Evolutionary conservation across 495 filamentous ascomycete genomes (phyloP).

Genomic region (Penicillium bovifimosum): DNA sequence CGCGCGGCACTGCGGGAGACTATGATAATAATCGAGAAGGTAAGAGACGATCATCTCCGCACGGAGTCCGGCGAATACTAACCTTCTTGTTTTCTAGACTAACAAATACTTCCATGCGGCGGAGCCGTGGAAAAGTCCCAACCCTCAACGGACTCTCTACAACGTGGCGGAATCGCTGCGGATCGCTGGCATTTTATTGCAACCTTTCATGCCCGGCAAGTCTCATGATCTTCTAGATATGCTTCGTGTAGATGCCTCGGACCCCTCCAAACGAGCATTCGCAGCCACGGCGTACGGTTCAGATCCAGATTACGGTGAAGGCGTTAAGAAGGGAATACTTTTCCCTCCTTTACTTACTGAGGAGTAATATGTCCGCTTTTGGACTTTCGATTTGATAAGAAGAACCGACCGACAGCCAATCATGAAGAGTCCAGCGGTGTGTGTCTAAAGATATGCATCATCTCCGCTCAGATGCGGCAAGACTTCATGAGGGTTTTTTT

Average conservation of each 20-base stretch:
- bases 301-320: conserved; percentile 67
- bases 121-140: conserved; percentile 53
- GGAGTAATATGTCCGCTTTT: conserved; percentile 21
- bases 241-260: conserved; percentile 57
- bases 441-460: conserved; percentile 19
- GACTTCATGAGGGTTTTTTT: conserved; percentile 16
- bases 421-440: conserved; percentile 5
- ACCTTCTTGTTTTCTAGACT: conserved; percentile 43
- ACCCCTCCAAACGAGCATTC: conserved; percentile 45
- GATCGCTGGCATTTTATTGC: conserved; percentile 74
- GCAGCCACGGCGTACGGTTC: conserved; percentile 49
- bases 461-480: conserved; percentile 18
- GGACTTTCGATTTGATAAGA: conserved; percentile 32
- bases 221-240: conserved; percentile 66
- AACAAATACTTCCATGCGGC: conserved; percentile 61
- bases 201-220: conserved; percentile 88
- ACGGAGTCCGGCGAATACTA: conserved; percentile 8
- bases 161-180: conserved; percentile 72
- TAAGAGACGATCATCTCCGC: conserved; percentile 23
- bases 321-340: conserved; percentile 41
- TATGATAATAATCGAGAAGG: conserved; percentile 56
- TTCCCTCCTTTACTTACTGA: conserved; percentile 54
- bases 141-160: conserved; percentile 55
- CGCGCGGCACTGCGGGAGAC: conserved; percentile 59
- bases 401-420: conserved; percentile 23